These are phyloP conservation scores for Rhododendron simsii DNA, from an alignment of 148 eudicot species.

Conservation along the genomic window DNA sequence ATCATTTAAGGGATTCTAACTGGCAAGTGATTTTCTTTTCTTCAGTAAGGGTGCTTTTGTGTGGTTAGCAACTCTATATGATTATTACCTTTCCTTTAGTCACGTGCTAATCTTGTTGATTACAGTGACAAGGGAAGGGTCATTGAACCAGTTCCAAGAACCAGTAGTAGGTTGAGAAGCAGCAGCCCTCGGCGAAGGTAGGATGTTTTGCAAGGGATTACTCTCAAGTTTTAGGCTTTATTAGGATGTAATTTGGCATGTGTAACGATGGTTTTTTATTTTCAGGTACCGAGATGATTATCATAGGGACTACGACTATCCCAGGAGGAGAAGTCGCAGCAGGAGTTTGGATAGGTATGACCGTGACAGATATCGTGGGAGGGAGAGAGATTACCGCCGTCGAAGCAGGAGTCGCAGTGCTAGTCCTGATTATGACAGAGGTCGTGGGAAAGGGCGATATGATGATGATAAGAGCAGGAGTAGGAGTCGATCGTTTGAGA, in stretches of 20 bases:
- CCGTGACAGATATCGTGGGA: constrained; percentile 38
- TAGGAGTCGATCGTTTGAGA: constrained; percentile 44
- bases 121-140: constrained; percentile 38
- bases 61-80: not conserved
- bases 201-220: not conserved
- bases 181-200: constrained; percentile 24
- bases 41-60: not conserved
- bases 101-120: not conserved
- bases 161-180: constrained; percentile 18
- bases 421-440: constrained; percentile 43
- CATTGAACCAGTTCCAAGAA: constrained; percentile 32
- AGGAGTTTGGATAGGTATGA: constrained; percentile 69
- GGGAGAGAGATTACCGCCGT: constrained; percentile 37
- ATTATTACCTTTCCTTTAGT: not conserved
- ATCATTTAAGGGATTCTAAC: not conserved
- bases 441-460: constrained; percentile 27
- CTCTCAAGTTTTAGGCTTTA: not conserved
- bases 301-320: constrained; percentile 34
- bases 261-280: not conserved
- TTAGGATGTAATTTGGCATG: not conserved
- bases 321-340: constrained; percentile 54
- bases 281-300: constrained; percentile 51
- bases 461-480: constrained; percentile 33
- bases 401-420: constrained; percentile 68
- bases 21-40: not conserved